These are phyloP conservation scores for Byssochlamys sp. DNA, from an alignment of 2,329 filamentous ascomycete genomes.

Conservation along the genomic window DNA sequence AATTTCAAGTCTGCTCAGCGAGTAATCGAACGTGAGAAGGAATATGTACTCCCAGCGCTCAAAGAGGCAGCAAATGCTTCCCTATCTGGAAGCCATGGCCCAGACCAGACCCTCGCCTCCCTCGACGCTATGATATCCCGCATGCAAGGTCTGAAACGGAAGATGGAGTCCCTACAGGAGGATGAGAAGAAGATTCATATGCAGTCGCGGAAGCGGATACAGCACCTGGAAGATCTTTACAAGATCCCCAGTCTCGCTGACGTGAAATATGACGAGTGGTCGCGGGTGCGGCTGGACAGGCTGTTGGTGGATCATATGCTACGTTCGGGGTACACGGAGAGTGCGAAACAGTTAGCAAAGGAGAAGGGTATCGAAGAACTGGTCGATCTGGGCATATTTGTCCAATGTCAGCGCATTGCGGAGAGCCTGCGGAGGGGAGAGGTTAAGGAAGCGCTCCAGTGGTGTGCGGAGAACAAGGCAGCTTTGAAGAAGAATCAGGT, in stretches of 20 bases:
- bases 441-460: constrained; percentile 69
- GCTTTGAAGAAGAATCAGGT: constrained; percentile 79
- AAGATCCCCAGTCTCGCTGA: constrained; percentile 72
- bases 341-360: constrained; percentile 62
- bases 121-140: constrained; percentile 77
- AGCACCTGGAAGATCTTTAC: constrained; percentile 73
- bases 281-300: constrained; percentile 67
- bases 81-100: constrained; percentile 51
- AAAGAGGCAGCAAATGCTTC: constrained; percentile 52
- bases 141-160: constrained; percentile 79
- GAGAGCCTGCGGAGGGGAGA: constrained; percentile 60
- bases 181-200: constrained; percentile 70
- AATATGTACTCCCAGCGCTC: constrained; percentile 39
- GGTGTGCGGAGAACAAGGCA: constrained; percentile 91
- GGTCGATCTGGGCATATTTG: constrained; percentile 82
- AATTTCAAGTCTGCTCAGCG: constrained; percentile 72
- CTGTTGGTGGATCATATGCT: constrained; percentile 88
- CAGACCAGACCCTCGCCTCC: constrained; percentile 64
- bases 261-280: constrained; percentile 89
- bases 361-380: constrained; percentile 69
- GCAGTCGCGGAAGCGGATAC: constrained; percentile 65
- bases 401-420: constrained; percentile 68
- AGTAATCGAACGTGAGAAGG: constrained; percentile 39
- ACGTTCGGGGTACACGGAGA: constrained; percentile 69
- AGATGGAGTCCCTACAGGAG: constrained; percentile 64